A percentile compares a stretch with the other conserved stretches of the same genome.
phyloP scores from a whole-genome alignment of 495 filamentous ascomycete species.

The Clavariopsis aquatica region DNA sequence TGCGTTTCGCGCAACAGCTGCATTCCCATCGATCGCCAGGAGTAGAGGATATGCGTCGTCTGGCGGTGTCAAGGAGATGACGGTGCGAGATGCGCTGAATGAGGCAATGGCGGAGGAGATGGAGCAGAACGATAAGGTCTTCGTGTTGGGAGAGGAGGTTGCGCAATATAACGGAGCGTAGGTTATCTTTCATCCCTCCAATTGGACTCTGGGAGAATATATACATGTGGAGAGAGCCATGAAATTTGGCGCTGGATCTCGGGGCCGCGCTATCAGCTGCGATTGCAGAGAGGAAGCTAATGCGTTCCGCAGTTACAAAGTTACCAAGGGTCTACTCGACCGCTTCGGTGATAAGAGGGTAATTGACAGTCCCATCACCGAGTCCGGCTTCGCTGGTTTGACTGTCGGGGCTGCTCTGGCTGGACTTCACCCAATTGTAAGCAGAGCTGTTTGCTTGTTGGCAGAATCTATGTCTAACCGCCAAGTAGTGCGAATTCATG shows the following conservation, averaged over 20 bases:
- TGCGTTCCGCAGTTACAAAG: conserved; percentile 74
- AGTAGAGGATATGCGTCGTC: conserved; percentile 45
- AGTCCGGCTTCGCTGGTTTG: conserved; percentile 90
- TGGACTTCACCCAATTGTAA: conserved; percentile 88
- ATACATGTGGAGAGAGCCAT: neutral
- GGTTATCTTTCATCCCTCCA: conserved; percentile 38
- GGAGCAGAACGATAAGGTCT: conserved; percentile 90
- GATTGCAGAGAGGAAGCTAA: conserved; percentile 12
- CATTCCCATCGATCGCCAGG: conserved; percentile 49
- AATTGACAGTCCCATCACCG: conserved; percentile 97
- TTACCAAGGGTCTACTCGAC: conserved; percentile 94
- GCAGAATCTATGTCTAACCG: neutral
- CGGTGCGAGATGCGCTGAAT: conserved; percentile 94
- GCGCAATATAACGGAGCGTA: conserved; percentile 98
- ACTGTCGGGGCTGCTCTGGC: conserved; percentile 92
- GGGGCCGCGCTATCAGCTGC: conserved; percentile 1
- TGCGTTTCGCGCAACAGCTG: conserved; percentile 53
- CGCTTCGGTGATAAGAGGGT: conserved; percentile 96
- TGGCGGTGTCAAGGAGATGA: conserved; percentile 81
- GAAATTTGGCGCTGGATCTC: neutral
- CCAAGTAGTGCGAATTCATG: conserved; percentile 92
- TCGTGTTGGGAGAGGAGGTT: conserved; percentile 95
- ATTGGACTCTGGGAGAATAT: conserved; percentile 7
- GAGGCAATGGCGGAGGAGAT: conserved; percentile 97
- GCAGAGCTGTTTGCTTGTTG: conserved; percentile 43